These are phyloP conservation scores for Tylopilus sp. DNA, from an alignment of 768 basidiomycete species.

Conservation along the genomic window DNA sequence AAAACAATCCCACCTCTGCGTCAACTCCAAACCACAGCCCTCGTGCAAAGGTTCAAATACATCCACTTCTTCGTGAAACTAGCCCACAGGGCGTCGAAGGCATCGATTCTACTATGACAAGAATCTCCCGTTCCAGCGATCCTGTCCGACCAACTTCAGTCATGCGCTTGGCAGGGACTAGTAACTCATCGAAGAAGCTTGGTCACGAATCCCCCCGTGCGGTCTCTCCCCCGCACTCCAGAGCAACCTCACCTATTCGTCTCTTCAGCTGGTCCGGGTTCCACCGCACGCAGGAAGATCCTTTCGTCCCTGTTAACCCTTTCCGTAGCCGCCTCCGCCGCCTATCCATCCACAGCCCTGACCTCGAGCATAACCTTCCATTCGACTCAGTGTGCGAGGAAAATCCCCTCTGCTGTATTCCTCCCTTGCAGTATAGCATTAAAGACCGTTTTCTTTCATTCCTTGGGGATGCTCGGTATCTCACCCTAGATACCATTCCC, in stretches of 20 bases:
- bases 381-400: constrained; percentile 26
- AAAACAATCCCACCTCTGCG: constrained; percentile 38
- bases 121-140: constrained; percentile 9
- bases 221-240: constrained; percentile 36
- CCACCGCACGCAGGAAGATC: constrained; percentile 50
- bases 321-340: constrained; percentile 32
- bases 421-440: constrained; percentile 12
- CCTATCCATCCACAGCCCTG: constrained; percentile 21
- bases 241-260: constrained; percentile 55
- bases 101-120: constrained; percentile 8
- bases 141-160: constrained; percentile 7
- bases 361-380: constrained; percentile 13
- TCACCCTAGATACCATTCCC: constrained; percentile 37
- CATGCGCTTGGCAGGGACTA: constrained; percentile 3
- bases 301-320: constrained; percentile 56
- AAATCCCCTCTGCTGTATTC: constrained; percentile 20
- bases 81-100: constrained; percentile 3
- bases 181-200: constrained; percentile 16
- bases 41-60: constrained; percentile 34
- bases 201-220: constrained; percentile 26
- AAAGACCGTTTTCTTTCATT: constrained; percentile 15
- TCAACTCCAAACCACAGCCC: constrained; percentile 30
- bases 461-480: constrained; percentile 21
- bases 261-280: constrained; percentile 53
- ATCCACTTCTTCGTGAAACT: constrained; percentile 20